phyloP scores from a whole-genome alignment of 2,329 filamentous ascomycete genomes.

The Metarhizium brunneum region DNA sequence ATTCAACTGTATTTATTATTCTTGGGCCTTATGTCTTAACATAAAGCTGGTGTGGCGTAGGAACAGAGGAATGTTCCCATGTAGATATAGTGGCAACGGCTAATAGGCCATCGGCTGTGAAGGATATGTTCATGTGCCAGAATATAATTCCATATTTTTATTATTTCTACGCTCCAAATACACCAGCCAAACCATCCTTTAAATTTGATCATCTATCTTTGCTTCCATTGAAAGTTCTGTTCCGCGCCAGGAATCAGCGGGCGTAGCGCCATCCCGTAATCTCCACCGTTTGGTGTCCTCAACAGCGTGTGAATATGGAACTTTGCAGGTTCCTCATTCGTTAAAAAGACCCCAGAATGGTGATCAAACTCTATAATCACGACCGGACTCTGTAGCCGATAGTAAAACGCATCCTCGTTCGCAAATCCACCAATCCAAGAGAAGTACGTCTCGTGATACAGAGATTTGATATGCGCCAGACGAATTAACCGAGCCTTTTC shows the following conservation, averaged over 20 bases:
- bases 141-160: no score
- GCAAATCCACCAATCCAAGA: conserved; percentile 67
- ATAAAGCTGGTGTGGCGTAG: no score
- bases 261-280: conserved; percentile 56
- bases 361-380: conserved; percentile 71
- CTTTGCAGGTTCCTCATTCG: conserved; percentile 62
- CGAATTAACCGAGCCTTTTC: conserved; percentile 18
- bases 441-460: conserved; percentile 66
- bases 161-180: no score
- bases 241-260: conserved; percentile 23
- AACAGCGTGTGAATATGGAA: conserved; percentile 73
- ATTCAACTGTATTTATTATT: no score
- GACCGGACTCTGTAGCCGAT: conserved; percentile 66
- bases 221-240: conserved; percentile 16
- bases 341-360: conserved; percentile 69
- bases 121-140: no score
- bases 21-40: no score
- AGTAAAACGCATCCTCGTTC: conserved; percentile 66
- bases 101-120: no score
- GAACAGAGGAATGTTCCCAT: no score
- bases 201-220: no score
- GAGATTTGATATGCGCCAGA: conserved; percentile 41
- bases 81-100: no score
- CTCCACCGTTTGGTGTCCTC: conserved; percentile 63
- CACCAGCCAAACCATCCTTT: no score